These are phyloP conservation scores for Paraphoma chrysanthemicola DNA, from an alignment of 2,329 filamentous ascomycete species.

Conservation along the genomic window DNA sequence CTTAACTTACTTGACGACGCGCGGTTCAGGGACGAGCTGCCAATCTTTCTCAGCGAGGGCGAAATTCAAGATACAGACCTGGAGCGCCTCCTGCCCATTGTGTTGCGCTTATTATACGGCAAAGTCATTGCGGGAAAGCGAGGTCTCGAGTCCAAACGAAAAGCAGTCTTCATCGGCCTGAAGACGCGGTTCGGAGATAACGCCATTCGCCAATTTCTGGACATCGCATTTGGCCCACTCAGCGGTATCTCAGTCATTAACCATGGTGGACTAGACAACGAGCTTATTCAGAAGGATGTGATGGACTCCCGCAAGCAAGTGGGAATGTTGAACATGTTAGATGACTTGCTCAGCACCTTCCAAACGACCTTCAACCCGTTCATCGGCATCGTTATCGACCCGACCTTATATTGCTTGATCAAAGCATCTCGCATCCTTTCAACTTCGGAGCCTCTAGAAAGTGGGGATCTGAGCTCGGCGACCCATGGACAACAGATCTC, in stretches of 20 bases:
- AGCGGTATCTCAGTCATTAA: constrained; percentile 66
- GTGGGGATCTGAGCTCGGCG: constrained; percentile 32
- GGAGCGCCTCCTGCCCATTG: constrained; percentile 77
- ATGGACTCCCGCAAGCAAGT: constrained; percentile 79
- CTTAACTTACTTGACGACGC: constrained; percentile 88
- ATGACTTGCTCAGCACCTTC: constrained; percentile 84
- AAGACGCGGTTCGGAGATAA: constrained; percentile 72
- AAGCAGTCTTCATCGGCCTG: constrained; percentile 75
- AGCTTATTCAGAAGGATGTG: constrained; percentile 56
- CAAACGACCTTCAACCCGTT: constrained; percentile 75
- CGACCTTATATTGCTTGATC: constrained; percentile 82
- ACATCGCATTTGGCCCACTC: constrained; percentile 79
- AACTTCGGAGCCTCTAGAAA: constrained; percentile 36
- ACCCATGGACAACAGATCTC: constrained; percentile 52
- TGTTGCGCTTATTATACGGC: constrained; percentile 88
- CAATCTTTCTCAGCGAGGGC: constrained; percentile 76
- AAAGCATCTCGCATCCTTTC: constrained; percentile 60
- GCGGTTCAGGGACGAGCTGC: constrained; percentile 91
- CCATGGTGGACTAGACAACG: constrained; percentile 56
- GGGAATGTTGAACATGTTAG: constrained; percentile 90
- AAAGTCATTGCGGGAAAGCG: constrained; percentile 84
- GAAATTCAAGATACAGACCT: constrained; percentile 77
- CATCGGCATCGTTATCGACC: constrained; percentile 72
- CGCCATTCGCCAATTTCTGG: constrained; percentile 81
- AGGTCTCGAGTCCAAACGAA: constrained; percentile 80